phyloP scores from a whole-genome alignment of 805 yeast genomes.

The Barnettozyma sucrosica region DNA sequence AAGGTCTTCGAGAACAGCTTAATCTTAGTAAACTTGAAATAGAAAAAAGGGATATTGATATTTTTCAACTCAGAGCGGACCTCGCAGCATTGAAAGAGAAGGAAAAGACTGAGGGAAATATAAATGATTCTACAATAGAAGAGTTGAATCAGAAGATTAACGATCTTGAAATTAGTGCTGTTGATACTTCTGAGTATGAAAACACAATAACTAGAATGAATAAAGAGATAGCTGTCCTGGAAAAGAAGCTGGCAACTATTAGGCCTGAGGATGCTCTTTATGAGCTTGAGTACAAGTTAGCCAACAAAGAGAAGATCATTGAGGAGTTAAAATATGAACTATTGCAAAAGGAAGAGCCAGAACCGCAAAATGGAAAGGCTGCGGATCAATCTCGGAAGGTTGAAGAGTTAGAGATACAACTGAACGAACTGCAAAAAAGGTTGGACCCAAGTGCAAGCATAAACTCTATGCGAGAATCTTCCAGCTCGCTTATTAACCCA shows the following conservation, averaged over 20 bases:
- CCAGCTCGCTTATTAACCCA: background rate
- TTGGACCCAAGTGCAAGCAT: background rate
- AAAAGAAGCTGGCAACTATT: conserved; percentile 7
- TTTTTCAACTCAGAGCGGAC: background rate
- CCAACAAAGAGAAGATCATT: conserved; percentile 18
- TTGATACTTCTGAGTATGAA: background rate
- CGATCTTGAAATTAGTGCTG: background rate
- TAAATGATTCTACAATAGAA: background rate
- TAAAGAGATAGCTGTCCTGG: conserved; percentile 1
- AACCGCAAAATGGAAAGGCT: background rate
- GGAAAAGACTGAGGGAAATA: background rate
- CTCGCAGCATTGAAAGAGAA: background rate
- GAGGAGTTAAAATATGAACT: conserved; percentile 13
- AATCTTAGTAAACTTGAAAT: background rate
- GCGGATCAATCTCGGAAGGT: background rate
- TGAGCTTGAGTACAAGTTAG: conserved; percentile 17
- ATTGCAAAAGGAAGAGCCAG: background rate
- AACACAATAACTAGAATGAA: background rate
- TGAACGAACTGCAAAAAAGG: background rate
- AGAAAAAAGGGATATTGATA: conserved; percentile 4
- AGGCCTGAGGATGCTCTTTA: conserved; percentile 15
- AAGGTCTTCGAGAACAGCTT: background rate
- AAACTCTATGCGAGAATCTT: background rate
- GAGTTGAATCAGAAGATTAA: conserved; percentile 8
- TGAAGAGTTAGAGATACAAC: background rate